Percentiles rank a stretch among this genome's conserved stretches.
Conservation (phyloP, 2,329 filamentous ascomycete genomes). For the Diaporthe amygdali region DNA sequence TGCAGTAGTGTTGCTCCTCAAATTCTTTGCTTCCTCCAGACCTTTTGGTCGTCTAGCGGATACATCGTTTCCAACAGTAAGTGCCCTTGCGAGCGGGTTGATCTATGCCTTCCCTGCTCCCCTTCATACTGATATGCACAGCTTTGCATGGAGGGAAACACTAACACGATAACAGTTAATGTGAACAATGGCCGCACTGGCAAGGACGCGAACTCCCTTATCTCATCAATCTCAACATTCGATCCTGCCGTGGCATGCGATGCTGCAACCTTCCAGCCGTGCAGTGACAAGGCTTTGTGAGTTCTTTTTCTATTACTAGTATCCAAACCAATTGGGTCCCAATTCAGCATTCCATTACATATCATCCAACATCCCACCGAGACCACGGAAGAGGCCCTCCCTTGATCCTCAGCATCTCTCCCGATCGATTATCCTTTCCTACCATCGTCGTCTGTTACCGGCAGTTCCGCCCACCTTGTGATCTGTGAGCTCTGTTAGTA, state of each 20-base stretch:
- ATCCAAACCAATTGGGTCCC: no score
- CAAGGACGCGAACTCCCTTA: conserved; percentile 74
- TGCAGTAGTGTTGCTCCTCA: conserved; percentile 72
- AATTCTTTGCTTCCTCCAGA: conserved; percentile 75
- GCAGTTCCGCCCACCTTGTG: background rate
- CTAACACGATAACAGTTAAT: conserved; percentile 47
- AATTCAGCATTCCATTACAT: background rate
- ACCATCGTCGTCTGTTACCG: background rate
- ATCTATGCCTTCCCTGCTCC: background rate
- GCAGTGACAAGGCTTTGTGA: conserved; percentile 66
- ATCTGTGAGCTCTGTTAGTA: background rate
- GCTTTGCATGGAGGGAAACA: background rate
- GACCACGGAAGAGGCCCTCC: background rate
- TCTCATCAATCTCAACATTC: conserved; percentile 71
- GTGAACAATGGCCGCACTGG: conserved; percentile 65
- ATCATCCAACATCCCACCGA: background rate
- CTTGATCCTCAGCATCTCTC: background rate
- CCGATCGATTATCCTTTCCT: background rate
- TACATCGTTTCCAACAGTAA: conserved; percentile 72
- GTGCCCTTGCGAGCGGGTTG: conserved; percentile 23
- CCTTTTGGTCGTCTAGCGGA: conserved; percentile 70
- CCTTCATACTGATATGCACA: background rate
- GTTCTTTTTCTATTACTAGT: background rate
- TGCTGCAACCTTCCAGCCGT: conserved; percentile 78
- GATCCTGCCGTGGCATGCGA: conserved; percentile 72